Evolutionary conservation across 805 yeast genomes (phyloP), one percentile per base, ranked within the genome.

Genomic region (Kazachstania bromeliacearum): DNA sequence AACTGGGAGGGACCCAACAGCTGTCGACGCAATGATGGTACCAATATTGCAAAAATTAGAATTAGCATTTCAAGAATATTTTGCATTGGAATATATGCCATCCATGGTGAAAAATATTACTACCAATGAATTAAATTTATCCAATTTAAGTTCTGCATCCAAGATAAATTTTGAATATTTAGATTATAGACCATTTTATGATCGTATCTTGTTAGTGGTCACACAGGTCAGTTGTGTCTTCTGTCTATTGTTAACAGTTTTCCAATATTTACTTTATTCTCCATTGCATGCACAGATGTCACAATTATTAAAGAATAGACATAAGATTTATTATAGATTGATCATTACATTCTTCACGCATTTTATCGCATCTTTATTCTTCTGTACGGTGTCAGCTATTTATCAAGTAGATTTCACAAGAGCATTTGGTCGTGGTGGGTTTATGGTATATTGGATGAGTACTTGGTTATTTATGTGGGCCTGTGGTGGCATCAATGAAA

Each of bases 211-310:
- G 12, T 44, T 70, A 24, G 85, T 85, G 0, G 84, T 87, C 5
- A 57, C 75, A 2, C 89, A 82, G 56, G 77, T 83, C 39, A 94
- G 94, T 37, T 66, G 79, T 40, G 78, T 84, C 53, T 82, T 74
- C 51, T 63, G 78, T 50, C 68, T 83, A 44, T 76, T 83, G 52
- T 55, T 81, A 37, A 75, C 92, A 4, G 78, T 83, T 51, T 79
- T 82, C 70, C 79, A 77, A 47, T 71, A 79, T 47, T 71, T 57
- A 31, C 70, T 81, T 63, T 77, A 77, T 51, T 60, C 59, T 14
- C 70, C 69, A 19, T 47, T 77, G 13, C 80, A 82, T 51, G 62
- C 59, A 39, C 53, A 58, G 6, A 64, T 79, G 23, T 69, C 75
- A 0, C 62, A 63, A 32, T 59, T 65, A 21, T 51, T 73, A 19